These are phyloP conservation scores for Colletotrichum sp. DNA, from an alignment of 2,329 filamentous ascomycete genomes.

Conservation along the genomic window DNA sequence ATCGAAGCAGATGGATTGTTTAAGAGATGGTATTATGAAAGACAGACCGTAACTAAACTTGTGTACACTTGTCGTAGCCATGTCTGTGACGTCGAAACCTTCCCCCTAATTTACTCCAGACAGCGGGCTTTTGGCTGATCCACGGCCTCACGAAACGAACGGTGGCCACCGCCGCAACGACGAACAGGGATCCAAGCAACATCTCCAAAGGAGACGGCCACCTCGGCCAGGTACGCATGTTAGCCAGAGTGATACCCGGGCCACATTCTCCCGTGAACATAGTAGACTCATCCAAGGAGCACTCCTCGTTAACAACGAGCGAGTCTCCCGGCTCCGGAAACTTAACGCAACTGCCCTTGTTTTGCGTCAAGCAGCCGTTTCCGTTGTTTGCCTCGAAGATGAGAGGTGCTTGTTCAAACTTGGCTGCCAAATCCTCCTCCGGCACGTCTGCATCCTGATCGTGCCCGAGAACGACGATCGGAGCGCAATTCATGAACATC, in stretches of 20 bases:
- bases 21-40: neutral
- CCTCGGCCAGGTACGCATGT: neutral
- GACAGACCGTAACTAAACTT: neutral
- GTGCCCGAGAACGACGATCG: neutral
- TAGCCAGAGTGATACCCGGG: accelerated
- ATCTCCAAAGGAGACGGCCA: neutral
- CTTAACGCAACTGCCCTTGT: neutral
- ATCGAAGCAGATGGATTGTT: accelerated
- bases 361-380: neutral
- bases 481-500: neutral
- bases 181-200: neutral
- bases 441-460: neutral
- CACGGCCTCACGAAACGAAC: neutral
- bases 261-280: neutral
- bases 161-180: neutral
- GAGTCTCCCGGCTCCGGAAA: neutral
- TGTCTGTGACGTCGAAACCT: neutral
- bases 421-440: neutral
- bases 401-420: neutral
- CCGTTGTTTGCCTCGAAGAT: neutral
- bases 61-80: neutral
- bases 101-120: neutral
- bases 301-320: neutral
- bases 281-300: neutral
- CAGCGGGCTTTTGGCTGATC: neutral